A percentile compares a stretch with the other conserved stretches of the same genome.
phyloP scores from a whole-genome alignment of 495 filamentous ascomycete genomes.

The Neurospora sp. region DNA sequence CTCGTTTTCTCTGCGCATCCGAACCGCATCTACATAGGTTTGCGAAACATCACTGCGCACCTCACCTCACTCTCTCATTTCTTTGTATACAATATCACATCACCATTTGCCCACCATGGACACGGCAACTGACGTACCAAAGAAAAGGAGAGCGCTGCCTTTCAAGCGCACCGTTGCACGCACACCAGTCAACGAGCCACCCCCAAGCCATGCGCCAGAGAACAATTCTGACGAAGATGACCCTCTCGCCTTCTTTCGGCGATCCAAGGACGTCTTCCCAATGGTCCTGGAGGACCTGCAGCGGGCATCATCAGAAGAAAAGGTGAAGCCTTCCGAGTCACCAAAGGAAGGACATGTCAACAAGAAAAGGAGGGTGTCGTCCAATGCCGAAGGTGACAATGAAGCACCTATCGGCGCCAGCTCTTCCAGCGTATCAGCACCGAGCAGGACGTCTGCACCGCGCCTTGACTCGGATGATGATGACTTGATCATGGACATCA shows the following conservation, averaged over 20 bases:
- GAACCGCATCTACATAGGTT: not conserved
- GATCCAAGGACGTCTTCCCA: conserved; percentile 52
- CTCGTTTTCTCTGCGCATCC: not conserved
- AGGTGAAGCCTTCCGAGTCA: conserved; percentile 1
- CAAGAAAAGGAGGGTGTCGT: conserved; percentile 11
- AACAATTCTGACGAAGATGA: conserved; percentile 28
- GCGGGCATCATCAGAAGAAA: conserved; percentile 25
- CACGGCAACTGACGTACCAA: conserved; percentile 3
- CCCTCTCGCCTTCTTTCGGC: conserved; percentile 52
- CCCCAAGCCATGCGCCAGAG: conserved; percentile 12
- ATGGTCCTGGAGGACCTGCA: conserved; percentile 48
- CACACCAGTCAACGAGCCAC: not conserved
- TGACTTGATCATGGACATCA: conserved; percentile 19
- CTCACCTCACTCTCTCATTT: not conserved
- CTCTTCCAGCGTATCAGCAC: not conserved
- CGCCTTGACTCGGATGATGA: conserved; percentile 9
- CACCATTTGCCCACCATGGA: conserved; percentile 6
- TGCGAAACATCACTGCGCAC: not conserved
- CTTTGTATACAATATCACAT: not conserved
- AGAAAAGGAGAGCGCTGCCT: conserved; percentile 51
- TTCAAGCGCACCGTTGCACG: conserved; percentile 52
- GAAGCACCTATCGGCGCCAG: conserved; percentile 14
- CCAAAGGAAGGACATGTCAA: conserved; percentile 3
- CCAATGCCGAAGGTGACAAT: conserved; percentile 13
- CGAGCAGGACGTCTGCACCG: not conserved